Base-by-base conservation (phyloP, 345 rosid species). In the Psidium guajava region DNA sequence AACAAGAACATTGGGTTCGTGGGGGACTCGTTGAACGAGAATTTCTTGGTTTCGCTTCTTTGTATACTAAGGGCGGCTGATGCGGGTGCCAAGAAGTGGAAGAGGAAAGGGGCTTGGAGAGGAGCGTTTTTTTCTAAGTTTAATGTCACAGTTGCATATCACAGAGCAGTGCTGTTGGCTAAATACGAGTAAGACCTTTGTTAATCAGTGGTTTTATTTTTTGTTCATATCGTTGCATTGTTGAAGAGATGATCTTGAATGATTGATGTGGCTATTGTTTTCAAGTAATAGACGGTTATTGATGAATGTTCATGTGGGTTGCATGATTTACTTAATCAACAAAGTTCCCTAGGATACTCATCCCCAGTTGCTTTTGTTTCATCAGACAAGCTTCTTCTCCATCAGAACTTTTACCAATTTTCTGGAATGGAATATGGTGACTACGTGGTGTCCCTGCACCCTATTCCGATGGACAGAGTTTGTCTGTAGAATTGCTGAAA, bases 101-200 rank as follows among this genome's bases (percentile, higher is more conserved):
- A 96, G 89, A 96, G 87, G 92, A 97, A 91, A 58, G 94, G 96
- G 27, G 99, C 99, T 87, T 96, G 99, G 99, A 92, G 98, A 85
- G 99, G 99, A 32, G 98, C 92, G 89, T 94, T 91, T 83, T 97
- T 96, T 84, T 99, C 99, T 10, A 90, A 88, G 56, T 97, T 87
- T 49, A 97, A 94, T 86, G 98, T 94, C 86, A 95, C 97, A 2
- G 98, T 96, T 47, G 98, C 94, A 8, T 97, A 97, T 93, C 99
- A 97, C 86, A 89, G 99, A 14, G 95, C 99, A 11, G 99, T 96
- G 85, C 91, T 97, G 92, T 92, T 96, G 73, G 94, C 99, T 16
- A 93, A 89, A 83, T 96, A 96, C 80, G 87, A 94, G 98, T 96
- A 87, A 88, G 91, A 21, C 84, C 24, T 11, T 53, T 8, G 14